phyloP scores from a whole-genome alignment of 2,329 filamentous ascomycete species.

The Incumbomyces lentus region DNA sequence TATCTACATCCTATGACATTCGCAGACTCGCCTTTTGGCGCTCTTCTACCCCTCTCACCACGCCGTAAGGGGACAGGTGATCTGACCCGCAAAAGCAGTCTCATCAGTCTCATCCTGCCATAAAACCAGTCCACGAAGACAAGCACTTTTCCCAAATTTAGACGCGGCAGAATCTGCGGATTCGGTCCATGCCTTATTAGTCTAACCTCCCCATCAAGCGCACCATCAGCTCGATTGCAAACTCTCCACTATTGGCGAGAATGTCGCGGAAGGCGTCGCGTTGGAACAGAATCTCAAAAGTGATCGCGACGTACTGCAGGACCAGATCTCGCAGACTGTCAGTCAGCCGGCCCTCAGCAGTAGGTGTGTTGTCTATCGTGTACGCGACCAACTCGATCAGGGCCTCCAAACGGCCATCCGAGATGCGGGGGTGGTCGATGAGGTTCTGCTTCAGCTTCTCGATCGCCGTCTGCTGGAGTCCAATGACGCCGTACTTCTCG shows the following conservation, averaged over 20 bases:
- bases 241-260: background rate
- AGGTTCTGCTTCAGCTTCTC: background rate
- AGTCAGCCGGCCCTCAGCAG: background rate
- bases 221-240: background rate
- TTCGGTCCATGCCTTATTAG: no score
- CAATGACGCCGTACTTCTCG: background rate
- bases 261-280: background rate
- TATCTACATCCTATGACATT: no score
- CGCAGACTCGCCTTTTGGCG: no score
- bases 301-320: background rate
- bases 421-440: background rate
- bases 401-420: background rate
- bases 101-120: no score
- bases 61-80: no score
- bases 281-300: conserved; percentile 1
- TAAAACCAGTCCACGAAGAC: no score
- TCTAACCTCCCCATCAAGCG: background rate
- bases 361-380: background rate
- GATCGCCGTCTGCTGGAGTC: background rate
- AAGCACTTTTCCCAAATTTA: no score
- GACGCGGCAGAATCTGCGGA: no score
- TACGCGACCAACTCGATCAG: background rate
- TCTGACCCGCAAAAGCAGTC: no score
- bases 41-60: no score
- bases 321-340: conserved; percentile 1